Evolutionary conservation across 352 stramenopile species (phyloP), one percentile per base, ranked within the genome.

Genomic region (Pythium graminicola): DNA sequence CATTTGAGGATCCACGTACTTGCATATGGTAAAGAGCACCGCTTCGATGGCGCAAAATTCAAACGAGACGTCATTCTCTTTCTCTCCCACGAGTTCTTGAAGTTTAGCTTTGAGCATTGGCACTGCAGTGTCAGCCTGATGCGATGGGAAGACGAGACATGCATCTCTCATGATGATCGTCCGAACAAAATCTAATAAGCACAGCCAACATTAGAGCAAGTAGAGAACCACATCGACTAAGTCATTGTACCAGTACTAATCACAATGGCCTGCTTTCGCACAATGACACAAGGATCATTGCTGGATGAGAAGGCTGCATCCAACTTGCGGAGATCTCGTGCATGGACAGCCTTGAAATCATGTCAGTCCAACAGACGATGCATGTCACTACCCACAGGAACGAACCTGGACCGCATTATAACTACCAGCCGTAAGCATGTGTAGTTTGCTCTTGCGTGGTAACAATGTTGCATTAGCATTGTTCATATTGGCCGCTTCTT

Each of bases 191-290:
- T 86, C 73, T 85, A 51, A 28, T 35, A 26, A 13, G 20, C 19
- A 33, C 17, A 10, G 17, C 16, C 16, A 29, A 55, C 16, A 56
- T 28, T 23, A 33, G 17, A 20, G 32, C 14, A 47, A 11, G 0
- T 16, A 27, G 22, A 47, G 40, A 47, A 10, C 24, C 7, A 8
- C 11, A 47, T 33, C 16, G 2, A 23, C 6, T 24, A n/a, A 19
- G 7, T 22, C 20, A 27, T 28, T 13, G 20, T 44, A 81, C 76
- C 76, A 47, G 73, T 72, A 36, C 74, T 85, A 44, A 86, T 70
- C 32, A 86, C 52, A 38, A 86, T 78, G 1, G 76, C 71, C 64
- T 86, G 76, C 42, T 85, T 85, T 14, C 76, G 62, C n/a, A 83
- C 62, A 26, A 79, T 54, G 43, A 87, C 68, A 5, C 67, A 76